Evolutionary conservation across 2,329 filamentous ascomycete genomes (phyloP), one percentile per base, ranked within the genome.

Genomic region (Epichloe coenophiala): DNA sequence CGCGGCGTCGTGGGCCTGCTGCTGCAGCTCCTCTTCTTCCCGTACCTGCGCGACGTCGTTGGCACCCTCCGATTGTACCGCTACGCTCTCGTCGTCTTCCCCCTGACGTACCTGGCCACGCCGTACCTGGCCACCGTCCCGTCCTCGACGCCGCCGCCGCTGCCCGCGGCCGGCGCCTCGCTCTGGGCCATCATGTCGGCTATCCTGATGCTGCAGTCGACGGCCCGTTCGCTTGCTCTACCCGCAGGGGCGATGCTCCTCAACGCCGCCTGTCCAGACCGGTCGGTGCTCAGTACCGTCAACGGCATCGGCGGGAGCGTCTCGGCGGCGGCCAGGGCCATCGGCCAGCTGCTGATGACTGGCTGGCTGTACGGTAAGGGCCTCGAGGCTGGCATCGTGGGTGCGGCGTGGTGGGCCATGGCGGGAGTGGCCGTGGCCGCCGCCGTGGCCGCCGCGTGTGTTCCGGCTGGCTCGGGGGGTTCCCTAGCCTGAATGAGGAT

Each of bases 1-100:
- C 75, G 93, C 15, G 88, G 87, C 8, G 67, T 78, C 46, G 80
- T 91, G 42, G 88, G 88, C n/a, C 83, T 93, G 38, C 68, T 73
- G 0, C 71, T 93, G 44, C 66, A 68, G 51, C 54, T 68, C 27
- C 43, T 85, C 47, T 67, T 88, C 9, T 91, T 90, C 61, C 86
- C 86, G 1, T 67, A 68, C 33, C 68, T 88, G 17, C 86, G 86
- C 45, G 69, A 73, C 2, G 75, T 75, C 2, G 74, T 88, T 1
- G 87, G 86, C 36, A 84, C 84, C 1, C 67, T 89, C 48, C 71
- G 71, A 5, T 82, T 80, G 42, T 88, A 83, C 73, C 77, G 82
- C 3, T 65, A 75, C n/a, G 86, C 81, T 39, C 70, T 90, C 1
- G 74, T 81, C 41, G 75, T 83, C 47, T 90, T 89, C 54, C 84